These are phyloP conservation scores for Rheum nobile DNA, from an alignment of 148 eudicot species.

Conservation along the genomic window DNA sequence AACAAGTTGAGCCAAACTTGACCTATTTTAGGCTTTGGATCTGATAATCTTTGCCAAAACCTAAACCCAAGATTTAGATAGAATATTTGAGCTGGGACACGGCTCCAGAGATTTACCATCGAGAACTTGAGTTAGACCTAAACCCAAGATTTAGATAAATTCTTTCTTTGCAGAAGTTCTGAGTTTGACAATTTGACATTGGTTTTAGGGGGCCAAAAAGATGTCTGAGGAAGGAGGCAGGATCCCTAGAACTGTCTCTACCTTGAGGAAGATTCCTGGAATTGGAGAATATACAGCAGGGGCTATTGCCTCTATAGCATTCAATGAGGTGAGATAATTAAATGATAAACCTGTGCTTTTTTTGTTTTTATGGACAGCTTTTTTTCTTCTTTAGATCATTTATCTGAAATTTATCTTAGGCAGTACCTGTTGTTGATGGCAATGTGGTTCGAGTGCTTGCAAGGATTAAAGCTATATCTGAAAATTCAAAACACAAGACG, in stretches of 20 bases:
- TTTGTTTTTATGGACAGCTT: not conserved
- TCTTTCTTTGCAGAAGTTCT: not conserved
- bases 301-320: slow-evolving; percentile 93
- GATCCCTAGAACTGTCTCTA: slow-evolving; percentile 61
- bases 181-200: slow-evolving; percentile 11
- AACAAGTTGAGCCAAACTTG: not conserved
- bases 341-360: not conserved
- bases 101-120: not conserved
- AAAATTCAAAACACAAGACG: slow-evolving; percentile 57
- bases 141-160: too few relatives aligned
- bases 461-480: slow-evolving; percentile 74
- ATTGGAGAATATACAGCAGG: slow-evolving; percentile 95
- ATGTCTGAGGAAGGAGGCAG: slow-evolving; percentile 53
- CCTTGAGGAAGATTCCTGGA: slow-evolving; percentile 60
- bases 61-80: not conserved
- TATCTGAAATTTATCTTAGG: slow-evolving; percentile 28
- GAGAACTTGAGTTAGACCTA: not conserved
- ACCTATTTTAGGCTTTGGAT: not conserved
- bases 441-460: slow-evolving; percentile 88
- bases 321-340: slow-evolving; percentile 48
- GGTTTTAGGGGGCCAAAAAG: slow-evolving; percentile 70
- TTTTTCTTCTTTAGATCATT: slow-evolving; percentile 2
- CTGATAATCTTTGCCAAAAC: not conserved
- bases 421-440: slow-evolving; percentile 93
- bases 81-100: not conserved